These are phyloP conservation scores for Monarda citriodora DNA, from an alignment of 305 asterid genomes.

Conservation along the genomic window DNA sequence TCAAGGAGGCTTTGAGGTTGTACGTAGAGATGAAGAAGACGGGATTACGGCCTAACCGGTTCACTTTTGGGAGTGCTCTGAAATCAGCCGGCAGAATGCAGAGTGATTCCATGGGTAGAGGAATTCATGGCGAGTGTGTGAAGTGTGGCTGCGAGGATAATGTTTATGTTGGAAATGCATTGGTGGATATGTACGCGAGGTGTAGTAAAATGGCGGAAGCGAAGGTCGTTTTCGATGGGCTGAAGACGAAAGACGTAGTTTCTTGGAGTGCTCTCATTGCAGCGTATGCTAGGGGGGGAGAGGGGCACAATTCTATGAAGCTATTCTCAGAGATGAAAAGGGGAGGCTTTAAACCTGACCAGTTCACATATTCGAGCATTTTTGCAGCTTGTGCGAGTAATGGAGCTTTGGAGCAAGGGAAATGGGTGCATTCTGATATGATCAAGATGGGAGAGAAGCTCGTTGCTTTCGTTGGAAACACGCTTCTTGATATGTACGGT, in stretches of 20 bases:
- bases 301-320: conserved; percentile 54
- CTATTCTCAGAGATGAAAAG: conserved; percentile 74
- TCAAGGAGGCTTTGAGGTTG: conserved; percentile 43
- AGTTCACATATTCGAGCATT: conserved; percentile 77
- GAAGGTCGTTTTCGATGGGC: conserved; percentile 42
- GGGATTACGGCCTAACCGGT: conserved; percentile 69
- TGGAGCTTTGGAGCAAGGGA: conserved; percentile 89
- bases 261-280: conserved; percentile 93
- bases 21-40: conserved; percentile 50
- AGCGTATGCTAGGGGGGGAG: conserved; percentile 73
- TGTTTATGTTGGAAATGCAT: conserved; percentile 83
- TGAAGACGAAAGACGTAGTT: conserved; percentile 62
- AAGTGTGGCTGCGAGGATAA: conserved; percentile 55
- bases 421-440: conserved; percentile 83
- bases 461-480: conserved; percentile 73
- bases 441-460: conserved; percentile 59
- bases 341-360: conserved; percentile 58
- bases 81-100: conserved; percentile 64
- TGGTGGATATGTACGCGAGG: conserved; percentile 82
- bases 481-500: conserved; percentile 90
- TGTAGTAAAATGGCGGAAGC: conserved; percentile 61
- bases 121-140: conserved; percentile 61
- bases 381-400: conserved; percentile 70
- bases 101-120: conserved; percentile 47
- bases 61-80: conserved; percentile 79